Conservation (phyloP, 164 flowering plant genomes). For the Piper longum region DNA sequence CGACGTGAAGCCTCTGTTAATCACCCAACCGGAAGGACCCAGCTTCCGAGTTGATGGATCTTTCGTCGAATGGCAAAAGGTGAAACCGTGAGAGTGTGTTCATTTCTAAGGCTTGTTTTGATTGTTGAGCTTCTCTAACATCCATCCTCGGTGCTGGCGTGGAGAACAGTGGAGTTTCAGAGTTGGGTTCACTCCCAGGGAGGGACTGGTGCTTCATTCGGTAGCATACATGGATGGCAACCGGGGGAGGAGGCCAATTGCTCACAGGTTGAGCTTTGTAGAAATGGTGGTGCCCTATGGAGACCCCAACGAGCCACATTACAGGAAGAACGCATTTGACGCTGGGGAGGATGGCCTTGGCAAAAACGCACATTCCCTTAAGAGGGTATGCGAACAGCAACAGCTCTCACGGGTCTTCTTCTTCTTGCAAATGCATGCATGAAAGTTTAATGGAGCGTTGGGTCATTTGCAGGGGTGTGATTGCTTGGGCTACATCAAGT, state of each 20-base stretch:
- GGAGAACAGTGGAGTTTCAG: constrained; percentile 73
- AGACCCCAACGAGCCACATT: constrained; percentile 90
- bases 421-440: not conserved
- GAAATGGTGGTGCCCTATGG: constrained; percentile 98
- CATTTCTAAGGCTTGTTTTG: too few species aligned
- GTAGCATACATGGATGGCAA: constrained; percentile 89
- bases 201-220: constrained; percentile 76
- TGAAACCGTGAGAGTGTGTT: constrained; percentile 2
- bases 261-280: constrained; percentile 83
- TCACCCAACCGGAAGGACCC: constrained; percentile 86
- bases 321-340: constrained; percentile 92
- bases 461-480: constrained; percentile 65
- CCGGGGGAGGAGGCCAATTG: constrained; percentile 75
- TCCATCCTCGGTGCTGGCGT: too few species aligned
- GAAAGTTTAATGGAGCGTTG: not conserved
- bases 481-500: constrained; percentile 76
- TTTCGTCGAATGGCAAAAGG: constrained; percentile 91
- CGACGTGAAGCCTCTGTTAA: constrained; percentile 78
- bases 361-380: constrained; percentile 86
- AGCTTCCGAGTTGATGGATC: constrained; percentile 76
- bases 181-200: constrained; percentile 79
- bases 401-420: not conserved
- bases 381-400: constrained; percentile 33
- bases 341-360: constrained; percentile 97
- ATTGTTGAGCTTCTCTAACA: too few species aligned